A percentile compares a stretch with the other conserved stretches of the same genome.
These are phyloP conservation scores for Miscanthus sacchariflorus DNA, from an alignment of 202 grass and related monocot genomes.

Conservation along the genomic window DNA sequence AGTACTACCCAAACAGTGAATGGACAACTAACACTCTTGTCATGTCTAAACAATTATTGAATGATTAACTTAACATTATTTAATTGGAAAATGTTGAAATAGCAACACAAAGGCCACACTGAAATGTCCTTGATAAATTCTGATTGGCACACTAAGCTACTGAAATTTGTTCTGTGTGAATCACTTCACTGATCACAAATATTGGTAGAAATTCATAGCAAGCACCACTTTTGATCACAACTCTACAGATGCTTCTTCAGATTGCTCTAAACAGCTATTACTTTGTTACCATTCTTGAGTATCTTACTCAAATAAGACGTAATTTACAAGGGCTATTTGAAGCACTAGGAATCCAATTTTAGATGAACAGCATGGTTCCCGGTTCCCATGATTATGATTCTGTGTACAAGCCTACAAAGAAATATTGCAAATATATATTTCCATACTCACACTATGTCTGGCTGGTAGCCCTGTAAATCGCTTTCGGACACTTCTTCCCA, in stretches of 20 bases:
- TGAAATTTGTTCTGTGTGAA: background rate
- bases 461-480: constrained; percentile 52
- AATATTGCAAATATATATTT: constrained; percentile 12
- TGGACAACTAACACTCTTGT: background rate
- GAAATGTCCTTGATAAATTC: background rate
- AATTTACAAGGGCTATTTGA: background rate
- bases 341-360: background rate
- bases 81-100: background rate
- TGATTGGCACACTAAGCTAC: background rate
- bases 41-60: background rate
- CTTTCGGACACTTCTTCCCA: constrained; percentile 84
- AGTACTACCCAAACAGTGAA: background rate
- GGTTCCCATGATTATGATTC: constrained; percentile 8
- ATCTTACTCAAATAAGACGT: background rate
- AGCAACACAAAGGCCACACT: background rate
- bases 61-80: background rate
- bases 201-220: background rate
- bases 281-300: background rate
- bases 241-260: constrained; percentile 6
- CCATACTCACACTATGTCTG: constrained; percentile 76
- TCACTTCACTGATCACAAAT: background rate
- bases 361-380: background rate
- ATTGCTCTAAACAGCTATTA: background rate
- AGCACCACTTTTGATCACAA: background rate
- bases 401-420: constrained; percentile 1